Base-by-base conservation (phyloP, 108 stramenopile genomes). In the Fragilariopsis cylindrus region DNA sequence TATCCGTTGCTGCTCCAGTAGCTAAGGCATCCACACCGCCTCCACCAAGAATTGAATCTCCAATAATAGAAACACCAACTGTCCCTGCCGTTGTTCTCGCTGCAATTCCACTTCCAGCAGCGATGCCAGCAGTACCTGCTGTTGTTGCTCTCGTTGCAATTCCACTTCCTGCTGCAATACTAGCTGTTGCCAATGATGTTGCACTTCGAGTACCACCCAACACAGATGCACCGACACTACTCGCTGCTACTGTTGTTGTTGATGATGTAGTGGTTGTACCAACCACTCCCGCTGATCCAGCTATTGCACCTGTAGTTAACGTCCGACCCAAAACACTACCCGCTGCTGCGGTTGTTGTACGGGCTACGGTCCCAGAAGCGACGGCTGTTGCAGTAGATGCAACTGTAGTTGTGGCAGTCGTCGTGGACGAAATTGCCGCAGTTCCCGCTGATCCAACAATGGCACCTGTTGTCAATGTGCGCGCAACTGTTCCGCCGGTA, bases 361-460 rank as follows among this genome's bases (percentile, higher is more conserved):
- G 46, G 7, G 65, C 65, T 7, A 47, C 65, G 4, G 18, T 66
- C 7, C 48, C 46, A 5, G 65, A 44, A 12, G 48, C 46, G 5
- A 49, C 48, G 9, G 48, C 19, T 15, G 48, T 49, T 5, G 48
- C 65, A 19, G 65, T 66, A 13, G 65, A 47, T 7, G 65, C 46
- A 2, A 47, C 65, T 0, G 48, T 66, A 13, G 65, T 19, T n/a
- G 65, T 13, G 15, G 63, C 42, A 40, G 63, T 42, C 43, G 44
- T 45, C 12, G 63, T 65, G 0, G 63, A 65, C 8, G 63, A 65
- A 7, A 65, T 9, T 5, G 63, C 63, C 41, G 63, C 63, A 39
- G 40, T 42, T 8, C 63, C 63, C 13, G 43, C 43, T 7, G 65
- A 44, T 66, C 13, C 65, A 13, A 47, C 48, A 18, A 47, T 48